Evolutionary conservation across 2,329 filamentous ascomycete species (phyloP).

Genomic region (Podosphaera xanthii): DNA sequence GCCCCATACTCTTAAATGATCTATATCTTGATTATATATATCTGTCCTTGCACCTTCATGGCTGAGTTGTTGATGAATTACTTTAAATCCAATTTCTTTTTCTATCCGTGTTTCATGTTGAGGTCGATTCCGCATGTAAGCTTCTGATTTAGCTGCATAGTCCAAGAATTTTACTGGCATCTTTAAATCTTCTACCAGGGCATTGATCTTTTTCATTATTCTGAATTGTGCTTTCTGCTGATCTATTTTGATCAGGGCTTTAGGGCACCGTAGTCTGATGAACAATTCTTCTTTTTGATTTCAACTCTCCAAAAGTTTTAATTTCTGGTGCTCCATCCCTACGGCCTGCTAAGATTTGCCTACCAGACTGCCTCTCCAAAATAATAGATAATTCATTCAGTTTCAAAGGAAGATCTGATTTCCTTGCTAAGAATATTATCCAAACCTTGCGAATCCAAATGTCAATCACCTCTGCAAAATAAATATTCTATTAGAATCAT

Average conservation of each 20-base stretch:
- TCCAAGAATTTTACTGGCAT: background rate
- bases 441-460: too few relatives aligned
- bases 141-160: background rate
- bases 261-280: background rate
- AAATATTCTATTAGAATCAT: too few relatives aligned
- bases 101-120: background rate
- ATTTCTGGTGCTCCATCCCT: background rate
- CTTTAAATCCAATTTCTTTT: background rate
- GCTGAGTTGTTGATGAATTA: background rate
- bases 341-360: background rate
- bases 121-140: background rate
- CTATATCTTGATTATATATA: background rate
- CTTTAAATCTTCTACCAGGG: background rate
- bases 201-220: background rate
- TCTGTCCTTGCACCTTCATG: background rate
- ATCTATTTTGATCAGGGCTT: background rate
- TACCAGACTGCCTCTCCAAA: background rate
- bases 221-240: background rate
- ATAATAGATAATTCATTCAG: background rate
- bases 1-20: too few relatives aligned
- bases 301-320: background rate
- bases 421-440: background rate
- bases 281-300: background rate
- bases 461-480: too few relatives aligned
- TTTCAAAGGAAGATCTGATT: background rate